A percentile compares a stretch with the other conserved stretches of the same genome.
Conservation (phyloP, 768 basidiomycete species). For the Collybiopsis luxurians region DNA sequence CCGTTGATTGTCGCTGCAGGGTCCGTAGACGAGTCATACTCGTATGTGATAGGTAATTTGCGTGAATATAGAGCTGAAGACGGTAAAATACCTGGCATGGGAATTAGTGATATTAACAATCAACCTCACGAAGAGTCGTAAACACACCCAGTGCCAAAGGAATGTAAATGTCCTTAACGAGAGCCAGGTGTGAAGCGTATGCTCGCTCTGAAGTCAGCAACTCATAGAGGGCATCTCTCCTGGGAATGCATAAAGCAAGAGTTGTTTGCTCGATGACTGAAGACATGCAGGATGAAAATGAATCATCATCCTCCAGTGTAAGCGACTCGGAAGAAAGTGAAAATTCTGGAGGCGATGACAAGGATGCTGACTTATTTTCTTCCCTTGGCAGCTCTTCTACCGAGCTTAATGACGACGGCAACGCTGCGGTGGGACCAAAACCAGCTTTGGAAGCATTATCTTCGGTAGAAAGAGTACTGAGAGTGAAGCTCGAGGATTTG, state of each 20-base stretch:
- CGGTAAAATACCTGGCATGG: conserved; percentile 43
- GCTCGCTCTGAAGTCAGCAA: conserved; percentile 77
- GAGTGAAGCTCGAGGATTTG: not conserved
- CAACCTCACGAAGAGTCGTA: not conserved
- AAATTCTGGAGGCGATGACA: conserved; percentile 8
- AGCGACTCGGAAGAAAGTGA: conserved; percentile 5
- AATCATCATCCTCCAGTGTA: conserved; percentile 23
- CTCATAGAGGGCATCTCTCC: conserved; percentile 75
- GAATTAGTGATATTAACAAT: conserved; percentile 15
- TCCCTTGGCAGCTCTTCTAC: conserved; percentile 14
- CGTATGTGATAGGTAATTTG: conserved; percentile 50
- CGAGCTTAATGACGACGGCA: conserved; percentile 18
- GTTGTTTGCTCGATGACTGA: conserved; percentile 17
- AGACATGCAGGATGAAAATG: conserved; percentile 21
- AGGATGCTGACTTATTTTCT: conserved; percentile 6
- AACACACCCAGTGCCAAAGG: conserved; percentile 66
- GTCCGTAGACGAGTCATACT: conserved; percentile 42
- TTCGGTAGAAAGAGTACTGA: conserved; percentile 6
- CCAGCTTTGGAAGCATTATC: not conserved
- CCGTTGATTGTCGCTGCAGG: conserved; percentile 74
- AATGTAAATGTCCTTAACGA: conserved; percentile 76
- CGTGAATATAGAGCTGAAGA: conserved; percentile 49
- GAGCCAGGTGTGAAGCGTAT: conserved; percentile 76
- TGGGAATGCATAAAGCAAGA: conserved; percentile 58
- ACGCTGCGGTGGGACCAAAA: not conserved